Evolutionary conservation across 257 asterid genomes (phyloP).

Genomic region (Solanum chmielewskii): DNA sequence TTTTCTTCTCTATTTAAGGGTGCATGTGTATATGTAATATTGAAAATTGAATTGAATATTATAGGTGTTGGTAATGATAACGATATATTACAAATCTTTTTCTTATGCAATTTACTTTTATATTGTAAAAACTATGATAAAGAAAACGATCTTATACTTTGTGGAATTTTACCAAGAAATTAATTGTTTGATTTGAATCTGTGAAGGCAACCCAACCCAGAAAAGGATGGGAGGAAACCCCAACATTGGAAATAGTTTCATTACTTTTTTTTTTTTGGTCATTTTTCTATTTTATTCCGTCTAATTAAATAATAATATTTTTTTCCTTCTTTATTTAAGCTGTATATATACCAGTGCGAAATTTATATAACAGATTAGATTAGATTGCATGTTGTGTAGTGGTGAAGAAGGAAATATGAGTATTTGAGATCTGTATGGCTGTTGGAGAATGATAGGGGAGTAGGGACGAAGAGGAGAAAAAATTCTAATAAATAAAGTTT

Average conservation of each 20-base stretch:
- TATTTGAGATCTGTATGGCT: not conserved
- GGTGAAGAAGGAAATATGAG: not conserved
- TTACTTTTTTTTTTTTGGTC: not conserved
- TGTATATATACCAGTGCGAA: not conserved
- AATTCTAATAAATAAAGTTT: not conserved
- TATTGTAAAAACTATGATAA: not conserved
- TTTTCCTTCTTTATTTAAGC: too few species aligned
- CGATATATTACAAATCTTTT: too few species aligned
- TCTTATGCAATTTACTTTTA: not conserved
- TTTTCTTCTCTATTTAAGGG: not conserved
- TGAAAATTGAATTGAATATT: too few species aligned
- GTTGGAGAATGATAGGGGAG: not conserved
- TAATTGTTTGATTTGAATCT: not conserved
- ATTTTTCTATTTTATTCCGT: not conserved
- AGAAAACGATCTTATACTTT: not conserved
- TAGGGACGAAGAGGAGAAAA: not conserved
- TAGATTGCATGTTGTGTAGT: too few species aligned
- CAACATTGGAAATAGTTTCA: not conserved
- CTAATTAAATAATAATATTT: not conserved
- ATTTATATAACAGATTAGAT: too few species aligned
- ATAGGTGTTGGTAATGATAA: too few species aligned
- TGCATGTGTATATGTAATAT: not conserved
- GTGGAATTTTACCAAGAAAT: not conserved
- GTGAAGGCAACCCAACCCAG: not conserved
- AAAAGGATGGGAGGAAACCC: not conserved